phyloP scores from a whole-genome alignment of 2,329 filamentous ascomycete genomes.

The Paecilomyces sp. region DNA sequence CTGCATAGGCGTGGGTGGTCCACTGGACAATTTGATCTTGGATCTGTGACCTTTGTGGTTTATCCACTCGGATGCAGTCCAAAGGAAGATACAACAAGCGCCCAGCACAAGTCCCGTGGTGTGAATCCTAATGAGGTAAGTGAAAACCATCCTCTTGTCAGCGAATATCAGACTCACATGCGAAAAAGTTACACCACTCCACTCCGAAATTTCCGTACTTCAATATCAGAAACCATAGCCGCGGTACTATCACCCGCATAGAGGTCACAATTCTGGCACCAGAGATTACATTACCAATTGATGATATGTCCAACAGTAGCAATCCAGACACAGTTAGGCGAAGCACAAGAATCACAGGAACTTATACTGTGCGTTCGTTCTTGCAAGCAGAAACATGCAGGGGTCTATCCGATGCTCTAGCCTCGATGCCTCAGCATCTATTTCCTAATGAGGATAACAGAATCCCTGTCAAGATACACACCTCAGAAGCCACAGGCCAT shows the following conservation, averaged over 20 bases:
- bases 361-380: not conserved
- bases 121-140: not conserved
- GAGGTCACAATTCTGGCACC: slow-evolving; percentile 34
- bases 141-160: not conserved
- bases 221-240: slow-evolving; percentile 19
- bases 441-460: slow-evolving; percentile 3
- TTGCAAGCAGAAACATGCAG: not conserved
- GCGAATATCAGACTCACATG: not conserved
- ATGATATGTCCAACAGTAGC: not conserved
- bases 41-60: slow-evolving; percentile 44
- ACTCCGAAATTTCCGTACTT: slow-evolving; percentile 22
- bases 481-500: slow-evolving; percentile 37
- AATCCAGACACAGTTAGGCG: not conserved
- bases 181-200: not conserved
- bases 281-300: slow-evolving; percentile 12
- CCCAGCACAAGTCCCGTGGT: not conserved
- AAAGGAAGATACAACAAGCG: not conserved
- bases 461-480: slow-evolving; percentile 19
- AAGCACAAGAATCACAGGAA: not conserved
- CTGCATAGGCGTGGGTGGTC: slow-evolving; percentile 50
- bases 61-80: slow-evolving; percentile 26
- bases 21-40: slow-evolving; percentile 38
- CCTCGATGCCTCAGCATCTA: not conserved
- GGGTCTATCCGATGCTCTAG: not conserved
- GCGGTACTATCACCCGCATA: slow-evolving; percentile 25